Base-by-base conservation (phyloP, 768 basidiomycete species). In the Kwoniella sp. region DNA sequence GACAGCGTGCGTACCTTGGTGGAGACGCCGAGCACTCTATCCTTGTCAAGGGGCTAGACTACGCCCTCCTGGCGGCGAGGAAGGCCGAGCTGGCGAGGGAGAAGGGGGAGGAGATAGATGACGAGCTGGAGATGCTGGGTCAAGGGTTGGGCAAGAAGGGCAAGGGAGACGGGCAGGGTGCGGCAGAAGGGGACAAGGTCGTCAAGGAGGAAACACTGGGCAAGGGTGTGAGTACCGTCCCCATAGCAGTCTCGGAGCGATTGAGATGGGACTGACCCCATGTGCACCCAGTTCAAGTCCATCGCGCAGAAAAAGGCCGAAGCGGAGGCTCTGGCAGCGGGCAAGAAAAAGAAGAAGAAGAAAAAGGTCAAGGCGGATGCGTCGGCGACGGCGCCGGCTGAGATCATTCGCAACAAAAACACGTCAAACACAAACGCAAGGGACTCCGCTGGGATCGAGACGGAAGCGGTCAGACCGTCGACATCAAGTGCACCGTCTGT, bases 1-100 rank as follows among this genome's bases (percentile, higher is more conserved):
- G 82, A 47, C 81, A 88, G 66, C 79, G 89, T 29, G 79, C 78
- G 50, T 88, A 87, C 50, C 81, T 90, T 5, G 89, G 89, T 15
- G 88, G 89, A 31, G 88, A 93, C 70, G 82, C 83, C 34, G 80
- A 86, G 52, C 89, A 92, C 69, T 84, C 88, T 10, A 81, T 91
- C 50, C 81, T 91, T 10, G 88, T 91, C 34, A 93, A 90, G 67
- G 76, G 76, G 53, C 83, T 96, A 39, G 92, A 96, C 68, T 80
- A 85, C 59, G 85, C 88, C 0, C 80, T 95, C 6, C 78, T 95
- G 14, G 86, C 89, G 65, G 87, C 89, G 61, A 84, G 86, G 58
- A 89, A 84, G 73, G 84, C 85, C 3, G 83, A 84, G 32, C 52
- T 75, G 9, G 73, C 65, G 12, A 77, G 79, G 3, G 84, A 71